Base-by-base conservation (phyloP, 2,329 filamentous ascomycete genomes). In the Sordariomycetes sp. region DNA sequence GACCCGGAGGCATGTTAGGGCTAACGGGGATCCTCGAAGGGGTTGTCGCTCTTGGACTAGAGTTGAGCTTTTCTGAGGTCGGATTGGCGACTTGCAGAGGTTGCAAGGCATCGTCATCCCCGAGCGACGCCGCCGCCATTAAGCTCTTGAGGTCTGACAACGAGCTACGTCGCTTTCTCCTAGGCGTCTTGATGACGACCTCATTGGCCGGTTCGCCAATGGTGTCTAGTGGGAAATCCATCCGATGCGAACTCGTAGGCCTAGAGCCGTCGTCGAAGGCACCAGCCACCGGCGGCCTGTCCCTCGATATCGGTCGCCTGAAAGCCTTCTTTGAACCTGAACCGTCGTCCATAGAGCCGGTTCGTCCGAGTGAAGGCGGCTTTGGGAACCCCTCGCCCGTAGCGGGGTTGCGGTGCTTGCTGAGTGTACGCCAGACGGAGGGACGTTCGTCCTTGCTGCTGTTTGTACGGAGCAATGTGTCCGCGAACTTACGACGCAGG, bases 121-220 rank as follows among this genome's bases (percentile, higher is more conserved):
- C 49, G 1, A 80, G 56, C 9, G 64, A 70, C 8, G 79, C 67
- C 36, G 75, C 68, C 26, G 69, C 71, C 59, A 90, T 79, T 14
- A 85, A 63, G 36, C 65, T 70, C 45, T 78, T 82, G 31, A 96
- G 68, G 54, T 96, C 90, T 5, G 88, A 94, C 27, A 96, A 63
- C 18, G 88, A 95, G 59, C 88, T 95, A 52, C 90, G 79, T 36
- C 90, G 74, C 64, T 94, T 95, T 43, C 80, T 88, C 52, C 73
- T 79, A 29, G 65, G 59, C n/a, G 54, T 53, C 43, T 63, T 69
- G 2, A 51, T 39, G 4, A 53, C 43, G 5, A 57, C 51, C 35
- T 70, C 66, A 12, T 56, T 58, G 0, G 65, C 63, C 2, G 73
- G 73, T 47, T 77, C 73, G 12, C 72, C 72, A 32, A 78, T 77